phyloP scores from a whole-genome alignment of 768 basidiomycete species.

The Tricholoma matsutake region DNA sequence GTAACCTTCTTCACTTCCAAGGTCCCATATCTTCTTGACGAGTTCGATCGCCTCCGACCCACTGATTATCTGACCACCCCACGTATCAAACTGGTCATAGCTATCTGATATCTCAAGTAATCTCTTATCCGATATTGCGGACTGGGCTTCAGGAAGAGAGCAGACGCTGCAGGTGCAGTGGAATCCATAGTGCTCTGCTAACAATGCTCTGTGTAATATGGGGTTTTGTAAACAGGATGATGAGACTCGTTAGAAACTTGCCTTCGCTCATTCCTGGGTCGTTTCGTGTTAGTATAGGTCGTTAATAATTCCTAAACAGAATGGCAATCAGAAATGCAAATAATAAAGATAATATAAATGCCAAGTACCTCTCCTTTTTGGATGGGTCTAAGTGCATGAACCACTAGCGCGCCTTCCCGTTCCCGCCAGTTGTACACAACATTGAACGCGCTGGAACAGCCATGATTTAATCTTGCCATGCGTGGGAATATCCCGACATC shows the following conservation, averaged over 20 bases:
- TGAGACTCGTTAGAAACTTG: conserved; percentile 18
- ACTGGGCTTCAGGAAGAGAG: conserved; percentile 46
- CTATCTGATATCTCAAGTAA: conserved; percentile 43
- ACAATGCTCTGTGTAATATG: conserved; percentile 38
- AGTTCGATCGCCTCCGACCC: conserved; percentile 48
- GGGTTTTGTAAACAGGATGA: neutral
- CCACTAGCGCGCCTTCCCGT: conserved; percentile 43
- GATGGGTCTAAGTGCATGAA: conserved; percentile 57
- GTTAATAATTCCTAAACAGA: conserved; percentile 54
- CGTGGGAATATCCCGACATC: conserved; percentile 62
- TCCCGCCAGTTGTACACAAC: conserved; percentile 60
- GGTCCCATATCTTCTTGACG: conserved; percentile 50
- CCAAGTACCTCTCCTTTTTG: conserved; percentile 44
- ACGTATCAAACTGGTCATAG: conserved; percentile 44
- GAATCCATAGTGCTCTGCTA: conserved; percentile 53
- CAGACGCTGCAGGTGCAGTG: conserved; percentile 57
- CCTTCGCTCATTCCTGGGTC: conserved; percentile 52
- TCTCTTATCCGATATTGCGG: conserved; percentile 49
- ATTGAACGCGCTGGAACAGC: conserved; percentile 66
- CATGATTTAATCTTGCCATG: conserved; percentile 68
- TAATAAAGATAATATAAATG: conserved; percentile 6
- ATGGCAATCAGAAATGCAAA: conserved; percentile 1
- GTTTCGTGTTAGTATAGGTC: conserved; percentile 57
- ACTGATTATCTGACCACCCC: conserved; percentile 43
- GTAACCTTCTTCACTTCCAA: conserved; percentile 63